These are phyloP conservation scores for Penicillium malachiteum DNA, from an alignment of 495 filamentous ascomycete genomes.

Conservation along the genomic window DNA sequence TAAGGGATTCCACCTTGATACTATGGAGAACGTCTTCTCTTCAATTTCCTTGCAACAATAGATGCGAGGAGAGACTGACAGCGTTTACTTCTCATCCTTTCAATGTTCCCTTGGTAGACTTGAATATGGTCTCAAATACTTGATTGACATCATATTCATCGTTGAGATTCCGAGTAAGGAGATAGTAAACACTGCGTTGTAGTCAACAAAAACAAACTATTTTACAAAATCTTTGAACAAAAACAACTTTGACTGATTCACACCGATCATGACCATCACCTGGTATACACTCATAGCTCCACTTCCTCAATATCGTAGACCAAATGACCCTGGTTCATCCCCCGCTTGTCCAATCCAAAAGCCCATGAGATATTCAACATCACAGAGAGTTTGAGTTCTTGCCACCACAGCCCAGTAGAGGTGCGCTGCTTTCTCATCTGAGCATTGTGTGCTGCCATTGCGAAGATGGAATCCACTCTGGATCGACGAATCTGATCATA, in stretches of 20 bases:
- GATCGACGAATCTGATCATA: conserved; percentile 33
- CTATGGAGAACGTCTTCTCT: not conserved
- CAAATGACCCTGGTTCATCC: conserved; percentile 29
- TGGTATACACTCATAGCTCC: conserved; percentile 2
- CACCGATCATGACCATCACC: too few relatives aligned
- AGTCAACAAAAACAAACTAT: too few relatives aligned
- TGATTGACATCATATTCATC: too few relatives aligned
- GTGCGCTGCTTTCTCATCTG: conserved; percentile 18
- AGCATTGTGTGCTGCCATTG: conserved; percentile 22
- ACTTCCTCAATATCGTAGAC: conserved; percentile 31
- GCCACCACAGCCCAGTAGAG: conserved; percentile 27
- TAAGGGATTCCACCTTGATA: not conserved
- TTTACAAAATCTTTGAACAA: too few relatives aligned
- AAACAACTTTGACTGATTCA: too few relatives aligned
- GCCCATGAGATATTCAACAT: conserved; percentile 12
- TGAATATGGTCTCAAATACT: too few relatives aligned
- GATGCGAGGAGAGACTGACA: too few relatives aligned
- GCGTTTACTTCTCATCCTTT: too few relatives aligned
- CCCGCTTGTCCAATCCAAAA: conserved; percentile 20
- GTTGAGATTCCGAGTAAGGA: too few relatives aligned
- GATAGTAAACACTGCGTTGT: too few relatives aligned
- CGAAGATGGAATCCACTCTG: conserved; percentile 25
- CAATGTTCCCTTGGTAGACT: too few relatives aligned
- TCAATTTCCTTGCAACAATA: too few relatives aligned
- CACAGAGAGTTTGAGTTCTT: conserved; percentile 21